Base-by-base conservation (phyloP, 2,329 filamentous ascomycete species). In the Trichoderma endophyticum region DNA sequence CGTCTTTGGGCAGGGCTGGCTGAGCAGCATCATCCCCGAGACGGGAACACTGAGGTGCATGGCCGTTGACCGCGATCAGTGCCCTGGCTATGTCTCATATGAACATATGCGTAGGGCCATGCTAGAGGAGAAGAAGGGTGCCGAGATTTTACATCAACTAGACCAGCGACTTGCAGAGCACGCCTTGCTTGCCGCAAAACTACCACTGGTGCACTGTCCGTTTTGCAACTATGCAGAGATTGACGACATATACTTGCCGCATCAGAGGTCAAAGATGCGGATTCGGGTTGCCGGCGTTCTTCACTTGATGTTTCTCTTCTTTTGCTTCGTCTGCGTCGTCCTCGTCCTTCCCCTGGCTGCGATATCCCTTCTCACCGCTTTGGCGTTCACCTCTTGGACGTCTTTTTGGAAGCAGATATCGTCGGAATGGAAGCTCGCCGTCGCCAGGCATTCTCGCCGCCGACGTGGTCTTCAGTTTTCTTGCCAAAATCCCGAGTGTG, bases 161-260 rank as follows among this genome's bases (percentile, higher is more conserved):
- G 92, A 97, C 78, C 90, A 93, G 75, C 90, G 94, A 34, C 86
- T 97, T 28, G 91, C 92, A 3, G 91, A 92, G 72, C 93, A 97
- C 76, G 89, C 86, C 24, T 86, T 99, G 1, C 82, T 92, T 30
- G 90, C 92, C 71, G 93, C 92, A 28, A 87, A 89, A 26, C 82
- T 97, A 7, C 91, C 92, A 3, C 87, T 98, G 2, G 86, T 96
- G 62, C 90, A 91, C 51, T 98, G 96, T 77, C 94, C 95, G 0
- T 98, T 97, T 79, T 99, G 95, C 84, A 87, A 87, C 75, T 99
- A 98, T 78, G 94, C 94, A 36, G 96, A 98, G 83, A 86, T 94
- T 30, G 94, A 98, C 80, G 91, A 93, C 71, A 83, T 92, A 21
- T 93, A 93, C 78, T 84, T 91, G 26, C 90, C 89, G 12, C 82